Conservation (phyloP, 805 yeast species). For the Metschnikowia bowlesiae region DNA sequence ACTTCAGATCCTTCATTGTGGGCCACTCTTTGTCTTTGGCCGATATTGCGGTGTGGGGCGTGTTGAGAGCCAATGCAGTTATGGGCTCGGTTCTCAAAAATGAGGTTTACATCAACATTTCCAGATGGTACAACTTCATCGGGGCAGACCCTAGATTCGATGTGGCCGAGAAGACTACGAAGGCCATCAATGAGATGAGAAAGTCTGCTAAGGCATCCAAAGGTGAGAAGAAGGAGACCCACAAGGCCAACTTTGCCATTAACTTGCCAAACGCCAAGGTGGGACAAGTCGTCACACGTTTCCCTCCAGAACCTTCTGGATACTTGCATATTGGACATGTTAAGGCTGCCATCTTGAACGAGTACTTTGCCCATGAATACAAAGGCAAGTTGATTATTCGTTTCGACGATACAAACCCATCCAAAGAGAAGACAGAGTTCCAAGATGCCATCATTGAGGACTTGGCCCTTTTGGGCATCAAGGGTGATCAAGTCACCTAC, state of each 20-base stretch:
- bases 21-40: slow-evolving; percentile 70
- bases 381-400: slow-evolving; percentile 95
- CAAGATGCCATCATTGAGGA: slow-evolving; percentile 94
- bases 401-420: slow-evolving; percentile 97
- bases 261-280: slow-evolving; percentile 85
- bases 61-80: slow-evolving; percentile 85
- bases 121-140: slow-evolving; percentile 90
- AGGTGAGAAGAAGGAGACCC: slow-evolving; percentile 75
- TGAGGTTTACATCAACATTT: slow-evolving; percentile 76
- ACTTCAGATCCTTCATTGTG: slow-evolving; percentile 73
- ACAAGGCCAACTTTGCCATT: slow-evolving; percentile 93
- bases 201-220: slow-evolving; percentile 51
- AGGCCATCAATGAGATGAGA: slow-evolving; percentile 68
- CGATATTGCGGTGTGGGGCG: slow-evolving; percentile 92
- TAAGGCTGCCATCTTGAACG: slow-evolving; percentile 94
- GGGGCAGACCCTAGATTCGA: slow-evolving; percentile 59
- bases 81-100: slow-evolving; percentile 87
- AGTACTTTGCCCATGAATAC: slow-evolving; percentile 92
- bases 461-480: slow-evolving; percentile 82
- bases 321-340: slow-evolving; percentile 99
- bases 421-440: slow-evolving; percentile 92
- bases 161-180: slow-evolving; percentile 59
- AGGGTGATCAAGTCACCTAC: slow-evolving; percentile 83
- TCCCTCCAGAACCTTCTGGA: slow-evolving; percentile 99
- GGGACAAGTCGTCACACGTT: slow-evolving; percentile 96